Evolutionary conservation across 1,139 yeast species (phyloP).

Genomic region (Lodderomyces margitis): DNA sequence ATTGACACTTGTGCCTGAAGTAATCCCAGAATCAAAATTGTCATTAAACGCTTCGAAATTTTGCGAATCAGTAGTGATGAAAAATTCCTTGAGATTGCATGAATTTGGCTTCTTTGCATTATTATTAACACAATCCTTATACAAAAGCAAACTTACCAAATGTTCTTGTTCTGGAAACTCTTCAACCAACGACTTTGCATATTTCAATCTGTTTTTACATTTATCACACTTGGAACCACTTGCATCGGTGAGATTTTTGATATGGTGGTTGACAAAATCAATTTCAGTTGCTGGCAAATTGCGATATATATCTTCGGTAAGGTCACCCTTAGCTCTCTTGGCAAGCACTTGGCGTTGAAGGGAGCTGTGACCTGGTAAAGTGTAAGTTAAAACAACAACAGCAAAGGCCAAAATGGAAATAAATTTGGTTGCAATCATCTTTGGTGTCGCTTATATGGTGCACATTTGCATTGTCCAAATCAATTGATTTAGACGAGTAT

Average conservation of each 20-base stretch:
- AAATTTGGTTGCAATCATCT: not conserved
- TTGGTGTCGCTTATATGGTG: not conserved
- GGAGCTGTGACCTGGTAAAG: constrained; percentile 19
- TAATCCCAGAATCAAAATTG: constrained; percentile 24
- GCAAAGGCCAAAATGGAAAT: constrained; percentile 7
- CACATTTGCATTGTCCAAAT: not conserved
- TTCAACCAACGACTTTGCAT: constrained; percentile 27
- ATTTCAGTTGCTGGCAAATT: constrained; percentile 26
- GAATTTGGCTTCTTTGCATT: constrained; percentile 26
- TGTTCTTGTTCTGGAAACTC: constrained; percentile 34
- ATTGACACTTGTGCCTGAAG: constrained; percentile 25
- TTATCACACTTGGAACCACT: constrained; percentile 32
- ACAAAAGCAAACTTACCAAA: constrained; percentile 34
- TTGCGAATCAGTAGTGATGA: constrained; percentile 34
- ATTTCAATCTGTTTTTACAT: constrained; percentile 36
- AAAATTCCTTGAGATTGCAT: constrained; percentile 37
- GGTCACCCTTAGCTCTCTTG: constrained; percentile 17
- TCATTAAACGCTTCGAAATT: constrained; percentile 18
- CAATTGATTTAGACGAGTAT: not conserved
- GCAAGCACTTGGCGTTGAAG: constrained; percentile 19
- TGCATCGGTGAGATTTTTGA: constrained; percentile 22
- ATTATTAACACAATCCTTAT: constrained; percentile 30
- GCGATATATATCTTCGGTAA: constrained; percentile 24
- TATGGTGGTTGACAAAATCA: constrained; percentile 31
- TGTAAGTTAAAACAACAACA: constrained; percentile 15